Base-by-base conservation (phyloP, 176 grass and related monocot genomes). In the Metroxylon sagu region DNA sequence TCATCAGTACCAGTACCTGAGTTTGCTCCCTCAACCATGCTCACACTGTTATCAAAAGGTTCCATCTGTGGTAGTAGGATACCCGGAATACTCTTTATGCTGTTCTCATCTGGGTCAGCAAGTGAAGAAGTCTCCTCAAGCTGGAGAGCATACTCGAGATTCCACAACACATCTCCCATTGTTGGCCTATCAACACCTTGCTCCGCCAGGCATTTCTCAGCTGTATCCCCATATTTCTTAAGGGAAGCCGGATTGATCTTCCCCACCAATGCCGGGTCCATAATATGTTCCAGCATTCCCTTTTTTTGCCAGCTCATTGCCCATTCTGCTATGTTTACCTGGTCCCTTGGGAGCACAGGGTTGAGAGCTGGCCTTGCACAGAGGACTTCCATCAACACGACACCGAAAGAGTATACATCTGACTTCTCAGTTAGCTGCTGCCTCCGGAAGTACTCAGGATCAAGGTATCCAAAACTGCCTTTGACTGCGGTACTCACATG, bases 301-400 rank as follows among this genome's bases (percentile, higher is more conserved):
- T 62, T 62, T 17, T 62, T 62, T 35, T 62, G 60, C 60, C 60
- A 62, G 60, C 18, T 62, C 60, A 62, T 48, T 48, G 60, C 60
- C 60, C 60, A 62, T 17, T 62, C 60, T 39, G 60, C 60, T n/a
- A 62, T 62, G 60, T 62, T 62, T 6, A 62, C 60, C 60, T 62
- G 60, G 18, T 62, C 60, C 60, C 60, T 62, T 10, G 60, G 60
- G 8, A 62, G 60, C 18, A 62, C 60, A 6, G 60, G 60, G 60
- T 48, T 62, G 60, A 62, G 60, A 5, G 60, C 60, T 25, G 60
- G 60, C 60, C 60, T 62, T 21, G 60, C 60, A 19, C 60, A 62
- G 19, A 62, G 60, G 8, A 62, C 60, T 39, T 62, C 60, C 60
- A 62, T 49, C 60, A 62, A 14, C 0, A 62, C 60, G 8, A 62